These are phyloP conservation scores for Bruguiera hainesii DNA, from an alignment of 441 rosid genomes.

Conservation along the genomic window DNA sequence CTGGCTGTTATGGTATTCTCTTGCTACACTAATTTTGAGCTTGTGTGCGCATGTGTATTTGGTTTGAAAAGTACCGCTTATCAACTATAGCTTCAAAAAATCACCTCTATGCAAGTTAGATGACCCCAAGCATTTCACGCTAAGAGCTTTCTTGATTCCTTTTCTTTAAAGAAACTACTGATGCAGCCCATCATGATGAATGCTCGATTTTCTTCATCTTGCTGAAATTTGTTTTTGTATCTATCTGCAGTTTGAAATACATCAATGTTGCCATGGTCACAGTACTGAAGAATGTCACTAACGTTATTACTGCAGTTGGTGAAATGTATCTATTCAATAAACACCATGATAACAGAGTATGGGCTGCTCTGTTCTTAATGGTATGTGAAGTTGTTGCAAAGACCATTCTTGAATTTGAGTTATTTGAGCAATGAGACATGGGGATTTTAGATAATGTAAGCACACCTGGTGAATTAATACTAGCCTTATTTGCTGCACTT, in stretches of 20 bases:
- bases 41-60: too few relatives aligned
- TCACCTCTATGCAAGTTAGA: too few relatives aligned
- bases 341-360: slow-evolving; percentile 91
- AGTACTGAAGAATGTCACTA: slow-evolving; percentile 95
- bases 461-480: background rate
- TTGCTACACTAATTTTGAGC: too few relatives aligned
- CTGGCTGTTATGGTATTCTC: too few relatives aligned
- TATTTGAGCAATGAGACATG: background rate
- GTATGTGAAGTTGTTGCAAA: slow-evolving; percentile 37
- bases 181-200: too few relatives aligned
- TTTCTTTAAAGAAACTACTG: too few relatives aligned
- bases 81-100: too few relatives aligned
- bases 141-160: too few relatives aligned
- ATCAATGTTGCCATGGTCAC: slow-evolving; percentile 99
- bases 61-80: too few relatives aligned
- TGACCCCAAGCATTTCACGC: too few relatives aligned
- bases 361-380: slow-evolving; percentile 97
- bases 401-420: background rate
- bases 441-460: slow-evolving; percentile 5
- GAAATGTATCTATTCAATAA: slow-evolving; percentile 94
- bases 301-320: slow-evolving; percentile 90
- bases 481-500: slow-evolving; percentile 3
- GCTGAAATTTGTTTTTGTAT: background rate
- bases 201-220: background rate
- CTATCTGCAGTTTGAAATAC: slow-evolving; percentile 74